These are phyloP conservation scores for Colletotrichum sp. DNA, from an alignment of 2,329 filamentous ascomycete genomes.

Conservation along the genomic window DNA sequence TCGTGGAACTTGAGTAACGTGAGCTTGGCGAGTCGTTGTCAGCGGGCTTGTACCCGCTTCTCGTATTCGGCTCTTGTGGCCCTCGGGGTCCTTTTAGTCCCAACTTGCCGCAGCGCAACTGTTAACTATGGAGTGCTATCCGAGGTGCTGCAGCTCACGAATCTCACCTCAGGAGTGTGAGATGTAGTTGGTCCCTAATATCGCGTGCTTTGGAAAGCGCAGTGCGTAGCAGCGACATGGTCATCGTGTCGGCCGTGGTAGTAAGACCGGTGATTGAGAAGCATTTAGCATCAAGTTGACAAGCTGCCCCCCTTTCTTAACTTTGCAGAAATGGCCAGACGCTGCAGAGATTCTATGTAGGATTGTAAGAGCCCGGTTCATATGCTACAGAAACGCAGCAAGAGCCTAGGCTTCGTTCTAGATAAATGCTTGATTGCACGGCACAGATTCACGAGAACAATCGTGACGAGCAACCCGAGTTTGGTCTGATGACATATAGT, in stretches of 20 bases:
- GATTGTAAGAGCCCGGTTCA: neutral
- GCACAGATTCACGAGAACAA: neutral
- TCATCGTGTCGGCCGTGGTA: neutral
- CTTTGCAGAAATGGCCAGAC: neutral
- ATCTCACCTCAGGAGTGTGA: neutral
- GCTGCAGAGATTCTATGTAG: neutral
- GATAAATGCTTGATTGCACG: neutral
- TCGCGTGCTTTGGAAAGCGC: neutral
- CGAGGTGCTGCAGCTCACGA: neutral
- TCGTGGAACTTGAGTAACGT: neutral
- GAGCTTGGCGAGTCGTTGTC: neutral
- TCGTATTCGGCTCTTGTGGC: neutral
- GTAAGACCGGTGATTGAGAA: neutral
- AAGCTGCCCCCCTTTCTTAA: neutral
- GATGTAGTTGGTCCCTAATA: neutral
- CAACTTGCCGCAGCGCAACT: neutral
- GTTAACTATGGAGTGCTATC: neutral
- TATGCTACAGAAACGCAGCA: neutral
- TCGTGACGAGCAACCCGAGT: neutral
- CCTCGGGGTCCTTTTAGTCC: neutral
- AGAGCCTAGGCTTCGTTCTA: neutral
- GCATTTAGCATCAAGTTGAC: neutral
- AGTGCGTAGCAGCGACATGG: neutral
- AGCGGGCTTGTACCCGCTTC: neutral
- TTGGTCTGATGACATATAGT: neutral